Evolutionary conservation across 768 basidiomycete species (phyloP).

Genomic region (Thelephora aurantiotincta): DNA sequence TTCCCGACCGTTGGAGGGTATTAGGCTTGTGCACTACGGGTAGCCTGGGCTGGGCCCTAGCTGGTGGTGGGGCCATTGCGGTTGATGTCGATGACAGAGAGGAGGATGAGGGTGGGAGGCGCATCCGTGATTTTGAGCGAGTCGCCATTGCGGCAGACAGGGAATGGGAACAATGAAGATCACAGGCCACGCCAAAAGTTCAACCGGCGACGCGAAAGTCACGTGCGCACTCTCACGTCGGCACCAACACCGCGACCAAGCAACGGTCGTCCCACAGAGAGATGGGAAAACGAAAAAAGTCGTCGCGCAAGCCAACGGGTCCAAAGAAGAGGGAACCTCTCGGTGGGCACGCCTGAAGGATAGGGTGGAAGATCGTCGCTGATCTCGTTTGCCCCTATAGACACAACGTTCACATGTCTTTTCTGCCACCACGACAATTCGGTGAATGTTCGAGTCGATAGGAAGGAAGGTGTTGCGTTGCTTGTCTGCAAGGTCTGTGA

Average conservation of each 20-base stretch:
- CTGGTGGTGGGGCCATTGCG: slow-evolving; percentile 8
- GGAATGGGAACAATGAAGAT: neutral
- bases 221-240: neutral
- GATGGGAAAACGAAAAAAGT: slow-evolving; percentile 91
- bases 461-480: slow-evolving; percentile 74
- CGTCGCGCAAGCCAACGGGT: slow-evolving; percentile 64
- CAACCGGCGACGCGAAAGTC: neutral
- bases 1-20: neutral
- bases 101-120: slow-evolving; percentile 1
- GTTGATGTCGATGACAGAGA: slow-evolving; percentile 5
- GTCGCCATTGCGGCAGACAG: neutral
- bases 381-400: slow-evolving; percentile 22
- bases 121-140: neutral
- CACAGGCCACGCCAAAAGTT: neutral
- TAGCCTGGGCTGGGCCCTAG: slow-evolving; percentile 1
- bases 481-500: slow-evolving; percentile 77
- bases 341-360: slow-evolving; percentile 29
- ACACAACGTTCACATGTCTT: slow-evolving; percentile 73
- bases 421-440: slow-evolving; percentile 89
- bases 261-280: slow-evolving; percentile 5
- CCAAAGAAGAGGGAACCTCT: slow-evolving; percentile 56
- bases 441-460: slow-evolving; percentile 71
- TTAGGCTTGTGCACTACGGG: neutral
- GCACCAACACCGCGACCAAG: neutral
- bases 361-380: slow-evolving; percentile 1